phyloP scores from a whole-genome alignment of 2,329 filamentous ascomycete species.

The Nemania sp. region DNA sequence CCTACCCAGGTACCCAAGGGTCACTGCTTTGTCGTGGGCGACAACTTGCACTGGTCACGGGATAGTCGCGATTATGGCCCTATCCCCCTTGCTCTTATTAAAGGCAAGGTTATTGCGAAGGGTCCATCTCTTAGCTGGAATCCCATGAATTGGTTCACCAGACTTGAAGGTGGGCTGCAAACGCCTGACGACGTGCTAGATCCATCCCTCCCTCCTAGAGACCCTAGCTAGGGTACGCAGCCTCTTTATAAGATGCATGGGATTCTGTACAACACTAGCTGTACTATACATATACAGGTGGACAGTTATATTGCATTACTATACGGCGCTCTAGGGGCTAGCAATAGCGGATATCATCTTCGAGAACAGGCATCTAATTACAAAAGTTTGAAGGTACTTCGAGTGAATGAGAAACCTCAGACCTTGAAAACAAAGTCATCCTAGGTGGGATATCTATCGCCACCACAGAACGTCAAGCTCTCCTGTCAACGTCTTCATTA shows the following conservation, averaged over 20 bases:
- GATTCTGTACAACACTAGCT: slow-evolving; percentile 21
- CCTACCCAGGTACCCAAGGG: slow-evolving; percentile 80
- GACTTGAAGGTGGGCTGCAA: slow-evolving; percentile 59
- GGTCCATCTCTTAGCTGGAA: slow-evolving; percentile 53
- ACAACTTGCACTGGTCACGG: slow-evolving; percentile 85
- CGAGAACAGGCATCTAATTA: slow-evolving; percentile 48
- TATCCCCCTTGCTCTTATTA: slow-evolving; percentile 84
- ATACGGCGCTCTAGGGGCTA: slow-evolving; percentile 29
- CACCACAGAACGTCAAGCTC: slow-evolving; percentile 5
- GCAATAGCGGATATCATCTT: slow-evolving; percentile 47
- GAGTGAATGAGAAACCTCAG: slow-evolving; percentile 20
- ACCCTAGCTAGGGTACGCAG: neutral
- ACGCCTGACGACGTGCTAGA: slow-evolving; percentile 20
- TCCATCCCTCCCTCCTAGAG: neutral
- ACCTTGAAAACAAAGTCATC: slow-evolving; percentile 25
- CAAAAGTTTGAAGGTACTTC: slow-evolving; percentile 40
- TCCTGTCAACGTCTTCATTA: slow-evolving; percentile 32
- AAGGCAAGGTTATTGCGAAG: slow-evolving; percentile 81
- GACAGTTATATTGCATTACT: slow-evolving; percentile 30
- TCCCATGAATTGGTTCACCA: slow-evolving; percentile 63
- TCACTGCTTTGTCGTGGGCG: slow-evolving; percentile 91
- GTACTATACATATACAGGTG: slow-evolving; percentile 5
- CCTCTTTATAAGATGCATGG: neutral
- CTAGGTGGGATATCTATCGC: slow-evolving; percentile 27
- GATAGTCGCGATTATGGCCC: slow-evolving; percentile 92